Base-by-base conservation (phyloP, 441 rosid species). In the Sinapis alba region DNA sequence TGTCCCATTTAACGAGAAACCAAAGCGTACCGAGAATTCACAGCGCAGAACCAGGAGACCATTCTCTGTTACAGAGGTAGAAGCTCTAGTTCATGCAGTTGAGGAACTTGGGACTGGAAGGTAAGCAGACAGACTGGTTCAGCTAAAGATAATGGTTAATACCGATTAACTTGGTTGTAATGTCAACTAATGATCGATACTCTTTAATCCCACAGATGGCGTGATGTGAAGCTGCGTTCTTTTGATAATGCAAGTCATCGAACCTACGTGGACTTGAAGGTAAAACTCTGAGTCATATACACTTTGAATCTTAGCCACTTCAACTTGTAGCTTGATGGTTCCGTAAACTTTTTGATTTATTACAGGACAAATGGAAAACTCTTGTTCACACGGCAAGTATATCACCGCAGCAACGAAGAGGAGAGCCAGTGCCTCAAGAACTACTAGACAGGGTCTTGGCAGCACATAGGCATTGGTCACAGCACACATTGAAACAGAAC, bases 221-320 rank as follows among this genome's bases (percentile, higher is more conserved):
- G 89, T 6, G 93, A 86, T 70, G 85, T 86, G 50, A 88, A 88
- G 65, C 43, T 85, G 66, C 80, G 74, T 62, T 84, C 89, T 79
- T 88, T 88, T 78, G 89, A 86, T 76, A 61, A 70, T 73, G 88
- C 86, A n/a, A 81, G 81, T 41, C 93, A 86, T 54, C 87, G 90
- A 69, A 88, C 92, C 20, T 88, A 86, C 2, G 92, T 88, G 62
- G 92, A 88, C 73, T 78, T 88, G 73, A 88, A 88, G 93, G 93
- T 88, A 71, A 78, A 60, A 56, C 32, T 12, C 75, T 11, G 7
- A 21, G 51, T 19, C 47, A 34, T 24, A 60, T 28, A 62, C 79
- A 38, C 69, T 63, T 1, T 20, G 13, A 45, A 43, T 12, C 63
- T 41, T 59, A 18, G 50, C 60, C 61, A 19, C 10, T 41, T 8